Percentiles rank a stretch among this genome's conserved stretches.
Conservation (phyloP, 352 stramenopile species). For the Pythium guiyangense region DNA sequence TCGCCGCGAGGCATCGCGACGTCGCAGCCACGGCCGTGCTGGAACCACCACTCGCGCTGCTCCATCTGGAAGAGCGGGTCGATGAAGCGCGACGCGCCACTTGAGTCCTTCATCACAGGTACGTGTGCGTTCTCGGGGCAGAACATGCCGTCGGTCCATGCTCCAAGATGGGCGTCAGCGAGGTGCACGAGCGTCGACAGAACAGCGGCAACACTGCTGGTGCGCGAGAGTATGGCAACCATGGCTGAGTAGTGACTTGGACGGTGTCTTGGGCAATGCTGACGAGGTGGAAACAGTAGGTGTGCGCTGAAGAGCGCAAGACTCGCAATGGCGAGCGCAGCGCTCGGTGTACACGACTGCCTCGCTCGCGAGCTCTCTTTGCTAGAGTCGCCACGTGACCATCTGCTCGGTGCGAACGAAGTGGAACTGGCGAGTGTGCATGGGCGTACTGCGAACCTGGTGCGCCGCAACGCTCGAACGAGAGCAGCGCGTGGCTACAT, state of each 20-base stretch:
- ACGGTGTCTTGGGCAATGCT: neutral
- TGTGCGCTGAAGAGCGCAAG: neutral
- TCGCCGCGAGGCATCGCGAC: neutral
- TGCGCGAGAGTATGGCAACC: neutral
- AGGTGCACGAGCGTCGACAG: neutral
- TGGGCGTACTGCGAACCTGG: too few relatives aligned
- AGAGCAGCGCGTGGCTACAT: too few relatives aligned
- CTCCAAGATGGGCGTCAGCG: neutral
- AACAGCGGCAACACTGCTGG: neutral
- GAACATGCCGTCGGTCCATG: neutral
- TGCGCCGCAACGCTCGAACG: too few relatives aligned
- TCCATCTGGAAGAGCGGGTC: neutral
- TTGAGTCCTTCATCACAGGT: neutral
- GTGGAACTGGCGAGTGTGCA: neutral
- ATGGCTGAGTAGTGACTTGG: neutral
- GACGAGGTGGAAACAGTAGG: neutral
- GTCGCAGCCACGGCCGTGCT: neutral
- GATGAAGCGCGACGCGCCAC: neutral
- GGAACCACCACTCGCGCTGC: conserved; percentile 1
- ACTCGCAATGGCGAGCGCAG: neutral
- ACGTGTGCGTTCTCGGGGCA: neutral
- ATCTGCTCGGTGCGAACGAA: neutral
- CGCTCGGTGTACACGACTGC: neutral
- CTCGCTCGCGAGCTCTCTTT: too few relatives aligned
- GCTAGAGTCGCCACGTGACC: too few relatives aligned